phyloP scores from a whole-genome alignment of 257 asterid species.

The Fraxinus excelsior region DNA sequence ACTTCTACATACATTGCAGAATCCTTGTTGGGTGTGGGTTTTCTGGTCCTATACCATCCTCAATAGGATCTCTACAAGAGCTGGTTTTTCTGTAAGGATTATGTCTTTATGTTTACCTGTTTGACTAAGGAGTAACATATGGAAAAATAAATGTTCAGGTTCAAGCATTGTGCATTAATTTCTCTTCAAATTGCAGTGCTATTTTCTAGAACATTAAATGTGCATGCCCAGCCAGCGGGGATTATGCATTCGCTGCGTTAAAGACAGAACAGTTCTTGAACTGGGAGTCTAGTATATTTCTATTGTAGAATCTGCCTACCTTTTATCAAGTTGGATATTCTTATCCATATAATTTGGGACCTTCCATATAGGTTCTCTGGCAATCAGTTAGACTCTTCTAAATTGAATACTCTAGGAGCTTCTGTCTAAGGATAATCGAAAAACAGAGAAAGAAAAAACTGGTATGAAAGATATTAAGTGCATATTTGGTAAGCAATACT shows the following conservation, averaged over 20 bases:
- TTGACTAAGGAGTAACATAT: background rate
- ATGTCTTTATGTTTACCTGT: background rate
- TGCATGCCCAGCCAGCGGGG: background rate
- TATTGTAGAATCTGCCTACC: background rate
- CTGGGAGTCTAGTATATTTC: too few relatives aligned
- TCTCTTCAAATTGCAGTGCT: background rate
- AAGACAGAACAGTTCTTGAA: background rate
- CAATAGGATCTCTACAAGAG: conserved; percentile 67
- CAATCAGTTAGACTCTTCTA: background rate
- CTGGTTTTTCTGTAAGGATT: conserved; percentile 69
- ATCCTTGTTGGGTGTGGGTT: conserved; percentile 79
- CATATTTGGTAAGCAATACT: background rate
- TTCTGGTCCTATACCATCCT: conserved; percentile 63
- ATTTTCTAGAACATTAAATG: background rate
- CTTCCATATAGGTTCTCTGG: background rate
- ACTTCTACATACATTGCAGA: conserved; percentile 45
- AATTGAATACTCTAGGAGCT: background rate
- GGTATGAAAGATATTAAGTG: background rate
- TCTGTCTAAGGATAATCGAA: background rate
- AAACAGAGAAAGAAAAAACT: too few relatives aligned
- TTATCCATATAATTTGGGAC: background rate
- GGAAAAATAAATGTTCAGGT: background rate
- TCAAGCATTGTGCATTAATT: background rate
- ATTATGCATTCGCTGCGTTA: background rate
- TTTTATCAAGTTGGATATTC: background rate